A percentile compares a stretch with the other conserved stretches of the same genome.
Conservation (phyloP, 352 stramenopile genomes). For the Globisporangium echinulatum region DNA sequence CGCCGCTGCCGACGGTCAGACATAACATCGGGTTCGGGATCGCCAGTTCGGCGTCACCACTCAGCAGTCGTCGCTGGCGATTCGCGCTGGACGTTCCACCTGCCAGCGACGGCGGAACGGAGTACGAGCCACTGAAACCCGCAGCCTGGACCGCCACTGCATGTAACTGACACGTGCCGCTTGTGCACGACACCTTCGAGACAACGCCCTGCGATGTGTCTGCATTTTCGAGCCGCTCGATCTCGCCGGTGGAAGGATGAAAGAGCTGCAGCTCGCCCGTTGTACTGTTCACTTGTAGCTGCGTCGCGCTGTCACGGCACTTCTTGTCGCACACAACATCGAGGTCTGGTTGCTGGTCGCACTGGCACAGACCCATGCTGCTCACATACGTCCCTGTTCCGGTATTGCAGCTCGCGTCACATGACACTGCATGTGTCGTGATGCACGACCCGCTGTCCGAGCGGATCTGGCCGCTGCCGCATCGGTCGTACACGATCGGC, state of each 20-base stretch:
- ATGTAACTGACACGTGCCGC: constrained; percentile 44
- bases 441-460: constrained; percentile 68
- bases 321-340: constrained; percentile 74
- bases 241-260: constrained; percentile 31
- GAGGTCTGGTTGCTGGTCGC: constrained; percentile 61
- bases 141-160: constrained; percentile 34
- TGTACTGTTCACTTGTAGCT: constrained; percentile 52
- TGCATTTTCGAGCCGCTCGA: constrained; percentile 17
- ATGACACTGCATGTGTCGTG: constrained; percentile 29
- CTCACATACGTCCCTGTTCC: constrained; percentile 67
- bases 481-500: constrained; percentile 88
- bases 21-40: constrained; percentile 88
- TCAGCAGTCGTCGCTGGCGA: neutral
- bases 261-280: constrained; percentile 57
- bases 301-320: constrained; percentile 47
- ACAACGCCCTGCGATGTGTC: constrained; percentile 25
- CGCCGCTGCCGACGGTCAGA: constrained; percentile 60
- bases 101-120: constrained; percentile 25
- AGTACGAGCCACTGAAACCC: constrained; percentile 64
- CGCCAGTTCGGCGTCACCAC: constrained; percentile 1
- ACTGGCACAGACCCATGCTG: constrained; percentile 86
- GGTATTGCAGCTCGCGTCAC: constrained; percentile 53
- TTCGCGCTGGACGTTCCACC: constrained; percentile 12
- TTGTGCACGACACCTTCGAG: constrained; percentile 42
- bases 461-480: constrained; percentile 62